Conservation (phyloP, 2,329 filamentous ascomycete species). For the Paecilomyces sp. region DNA sequence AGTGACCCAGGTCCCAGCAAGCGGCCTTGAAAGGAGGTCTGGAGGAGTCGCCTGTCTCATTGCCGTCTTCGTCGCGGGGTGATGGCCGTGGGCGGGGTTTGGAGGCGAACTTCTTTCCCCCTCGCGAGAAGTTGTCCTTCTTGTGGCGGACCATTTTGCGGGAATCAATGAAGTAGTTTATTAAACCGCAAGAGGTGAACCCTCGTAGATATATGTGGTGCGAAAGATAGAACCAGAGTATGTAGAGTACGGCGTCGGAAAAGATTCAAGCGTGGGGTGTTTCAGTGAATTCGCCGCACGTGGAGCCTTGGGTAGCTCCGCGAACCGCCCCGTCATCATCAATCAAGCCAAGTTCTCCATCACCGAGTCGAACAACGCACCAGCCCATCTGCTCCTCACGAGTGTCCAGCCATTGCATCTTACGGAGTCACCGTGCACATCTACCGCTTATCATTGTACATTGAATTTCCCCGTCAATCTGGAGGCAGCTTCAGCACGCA, state of each 20-base stretch:
- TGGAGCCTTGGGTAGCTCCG: constrained; percentile 14
- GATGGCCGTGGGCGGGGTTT: constrained; percentile 49
- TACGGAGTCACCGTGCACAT: background rate
- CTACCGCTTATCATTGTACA: constrained; percentile 2
- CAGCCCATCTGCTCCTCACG: background rate
- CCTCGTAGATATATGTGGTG: background rate
- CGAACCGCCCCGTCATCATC: constrained; percentile 8
- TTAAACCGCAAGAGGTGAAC: background rate
- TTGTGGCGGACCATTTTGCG: constrained; percentile 83
- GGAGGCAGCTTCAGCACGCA: constrained; percentile 94
- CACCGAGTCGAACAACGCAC: background rate
- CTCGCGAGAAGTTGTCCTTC: constrained; percentile 69
- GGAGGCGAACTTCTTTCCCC: constrained; percentile 64
- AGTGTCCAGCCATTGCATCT: background rate
- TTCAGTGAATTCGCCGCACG: constrained; percentile 16
- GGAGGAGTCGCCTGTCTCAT: constrained; percentile 26
- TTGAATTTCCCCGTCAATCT: constrained; percentile 42
- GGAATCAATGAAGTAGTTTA: background rate
- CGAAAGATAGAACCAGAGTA: constrained; percentile 3
- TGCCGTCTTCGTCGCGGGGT: constrained; percentile 38
- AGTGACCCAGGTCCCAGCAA: constrained; percentile 97
- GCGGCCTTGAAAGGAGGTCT: constrained; percentile 72
- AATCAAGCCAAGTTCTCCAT: background rate
- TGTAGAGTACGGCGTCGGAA: constrained; percentile 6
- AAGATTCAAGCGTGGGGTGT: background rate